Base-by-base conservation (phyloP, 1,284 basidiomycete species). In the Rhodotorula sp. region DNA sequence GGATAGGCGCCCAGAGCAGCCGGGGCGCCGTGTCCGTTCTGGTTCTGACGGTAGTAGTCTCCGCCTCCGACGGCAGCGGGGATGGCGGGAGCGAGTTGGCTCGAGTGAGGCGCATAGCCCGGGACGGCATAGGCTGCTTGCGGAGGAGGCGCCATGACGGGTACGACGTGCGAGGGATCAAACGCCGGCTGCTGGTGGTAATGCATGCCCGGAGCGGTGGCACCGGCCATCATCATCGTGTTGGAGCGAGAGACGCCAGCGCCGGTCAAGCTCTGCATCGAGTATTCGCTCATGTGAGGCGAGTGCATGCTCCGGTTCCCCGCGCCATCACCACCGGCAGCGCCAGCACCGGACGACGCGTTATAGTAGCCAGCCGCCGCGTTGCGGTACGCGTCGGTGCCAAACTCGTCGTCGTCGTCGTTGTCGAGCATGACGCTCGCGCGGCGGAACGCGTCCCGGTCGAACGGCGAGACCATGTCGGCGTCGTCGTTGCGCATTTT, bases 401-500 rank as follows among this genome's bases (percentile, higher is more conserved):
- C 77, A 29, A 77, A 78, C 66, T 79, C 79, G 62, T 74, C 73
- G 51, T 79, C 80, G 58, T 72, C 69, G 16, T 80, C 80, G 26
- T 56, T 29, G 63, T 64, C 63, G 62, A 81, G 77, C 79, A 80
- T 80, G 70, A 77, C 78, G 26, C 73, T 77, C 64, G 79, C 77
- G 23, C 80, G 78, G 43, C 79, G 78, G 77, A 80, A 81, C 23
- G 79, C 79, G 63, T 80, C 79, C 29, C 76, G 70, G 73, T 81
- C 80, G 67, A 81, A 81, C 47, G 80, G 80, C 58, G 79, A 78
- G 56, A 72, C 63, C 69, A 80, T 79, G 75, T 80, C 80, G 3
- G 80, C 79, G 64, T 81, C 80, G n/a, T 74, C 65, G 59, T 72
- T 73, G 62, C 72, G 62, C n/a, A 58, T 51, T 29, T 68, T 58